These are phyloP conservation scores for Dactylellina haptotyla DNA, from an alignment of 2,329 filamentous ascomycete species.

Conservation along the genomic window DNA sequence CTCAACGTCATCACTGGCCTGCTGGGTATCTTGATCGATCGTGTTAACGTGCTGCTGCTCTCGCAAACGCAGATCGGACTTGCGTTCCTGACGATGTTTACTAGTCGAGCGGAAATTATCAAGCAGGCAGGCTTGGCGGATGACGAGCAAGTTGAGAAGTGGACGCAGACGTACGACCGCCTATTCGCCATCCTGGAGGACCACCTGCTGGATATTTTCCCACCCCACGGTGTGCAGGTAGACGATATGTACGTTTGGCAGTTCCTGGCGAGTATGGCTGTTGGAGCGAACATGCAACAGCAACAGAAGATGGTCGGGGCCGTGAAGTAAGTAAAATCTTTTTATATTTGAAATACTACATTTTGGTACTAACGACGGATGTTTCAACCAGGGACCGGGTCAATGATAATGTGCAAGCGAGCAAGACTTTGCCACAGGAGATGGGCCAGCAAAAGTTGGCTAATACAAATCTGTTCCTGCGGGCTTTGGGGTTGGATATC, in stretches of 20 bases:
- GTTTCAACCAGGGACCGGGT: constrained; percentile 79
- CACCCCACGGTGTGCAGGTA: constrained; percentile 84
- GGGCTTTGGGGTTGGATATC: constrained; percentile 97
- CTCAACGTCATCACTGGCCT: constrained; percentile 91
- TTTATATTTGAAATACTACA: neutral
- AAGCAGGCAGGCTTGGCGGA: constrained; percentile 79
- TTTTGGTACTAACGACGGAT: constrained; percentile 7
- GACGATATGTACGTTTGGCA: constrained; percentile 99
- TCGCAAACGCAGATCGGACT: constrained; percentile 87
- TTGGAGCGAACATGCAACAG: constrained; percentile 90
- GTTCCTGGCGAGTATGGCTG: constrained; percentile 92
- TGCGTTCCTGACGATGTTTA: constrained; percentile 89
- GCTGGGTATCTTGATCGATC: constrained; percentile 81
- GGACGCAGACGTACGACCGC: constrained; percentile 82
- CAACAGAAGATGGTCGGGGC: constrained; percentile 93
- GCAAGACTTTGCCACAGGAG: constrained; percentile 86
- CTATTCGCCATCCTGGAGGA: constrained; percentile 90
- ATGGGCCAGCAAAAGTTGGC: constrained; percentile 84
- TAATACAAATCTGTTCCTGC: constrained; percentile 98
- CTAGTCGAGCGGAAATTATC: constrained; percentile 91
- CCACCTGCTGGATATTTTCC: constrained; percentile 85
- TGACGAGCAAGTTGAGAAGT: constrained; percentile 81
- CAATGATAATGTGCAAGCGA: constrained; percentile 89
- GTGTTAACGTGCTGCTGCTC: constrained; percentile 83
- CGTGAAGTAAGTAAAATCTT: constrained; percentile 83